Percentiles rank a stretch among this genome's conserved stretches.
Conservation (phyloP, 2,329 filamentous ascomycete species). For the Apiospora hydei region DNA sequence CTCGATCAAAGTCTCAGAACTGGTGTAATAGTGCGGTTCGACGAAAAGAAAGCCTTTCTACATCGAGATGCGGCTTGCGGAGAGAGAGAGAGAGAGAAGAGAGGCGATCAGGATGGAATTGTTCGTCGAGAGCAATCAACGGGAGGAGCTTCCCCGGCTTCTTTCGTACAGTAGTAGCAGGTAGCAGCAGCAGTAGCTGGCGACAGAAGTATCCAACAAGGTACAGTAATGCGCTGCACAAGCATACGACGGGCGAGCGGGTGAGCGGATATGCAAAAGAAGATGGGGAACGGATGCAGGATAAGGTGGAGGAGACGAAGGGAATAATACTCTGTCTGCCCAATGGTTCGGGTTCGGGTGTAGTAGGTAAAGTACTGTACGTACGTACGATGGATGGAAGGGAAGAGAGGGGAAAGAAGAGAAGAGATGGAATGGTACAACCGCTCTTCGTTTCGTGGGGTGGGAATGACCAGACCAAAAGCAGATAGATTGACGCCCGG, state of each 20-base stretch:
- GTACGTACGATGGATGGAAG: not conserved
- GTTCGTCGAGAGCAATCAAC: conserved; percentile 5
- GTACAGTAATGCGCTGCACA: conserved; percentile 13
- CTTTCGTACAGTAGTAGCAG: conserved; percentile 5
- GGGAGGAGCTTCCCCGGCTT: not conserved
- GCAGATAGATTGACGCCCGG: conserved; percentile 18
- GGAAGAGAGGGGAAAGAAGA: conserved; percentile 24
- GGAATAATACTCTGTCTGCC: not conserved
- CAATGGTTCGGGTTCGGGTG: conserved; percentile 10
- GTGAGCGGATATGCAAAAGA: conserved; percentile 20
- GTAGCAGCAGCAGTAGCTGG: not conserved
- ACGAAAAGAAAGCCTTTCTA: conserved; percentile 19
- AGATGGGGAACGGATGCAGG: conserved; percentile 22
- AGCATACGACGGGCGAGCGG: conserved; percentile 8
- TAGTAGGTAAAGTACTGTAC: not conserved
- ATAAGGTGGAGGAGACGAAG: conserved; percentile 5
- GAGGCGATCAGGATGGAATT: not conserved
- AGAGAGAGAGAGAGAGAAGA: not conserved
- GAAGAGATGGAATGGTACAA: conserved; percentile 25
- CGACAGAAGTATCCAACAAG: not conserved
- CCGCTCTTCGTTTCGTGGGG: conserved; percentile 22
- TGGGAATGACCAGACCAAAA: conserved; percentile 25
- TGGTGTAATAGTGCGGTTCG: conserved; percentile 21
- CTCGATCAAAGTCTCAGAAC: conserved; percentile 24
- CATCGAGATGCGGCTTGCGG: conserved; percentile 21